Conservation (phyloP, 768 basidiomycete species). For the Amanita rubescens region DNA sequence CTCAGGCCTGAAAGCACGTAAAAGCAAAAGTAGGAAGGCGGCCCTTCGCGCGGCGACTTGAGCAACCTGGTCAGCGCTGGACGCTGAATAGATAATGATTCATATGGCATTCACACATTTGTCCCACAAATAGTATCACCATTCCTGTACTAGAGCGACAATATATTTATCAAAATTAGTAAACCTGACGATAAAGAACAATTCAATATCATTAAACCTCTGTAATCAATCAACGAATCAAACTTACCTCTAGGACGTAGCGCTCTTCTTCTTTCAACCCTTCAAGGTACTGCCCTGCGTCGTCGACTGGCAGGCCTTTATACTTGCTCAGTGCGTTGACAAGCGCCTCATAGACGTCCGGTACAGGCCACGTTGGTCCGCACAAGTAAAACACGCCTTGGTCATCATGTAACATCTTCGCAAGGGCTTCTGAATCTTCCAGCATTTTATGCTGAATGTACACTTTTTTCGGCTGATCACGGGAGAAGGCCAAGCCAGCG, state of each 20-base stretch:
- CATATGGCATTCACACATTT: neutral
- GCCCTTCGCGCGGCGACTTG: conserved; percentile 23
- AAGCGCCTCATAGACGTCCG: conserved; percentile 92
- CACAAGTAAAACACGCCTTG: conserved; percentile 91
- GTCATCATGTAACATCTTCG: conserved; percentile 64
- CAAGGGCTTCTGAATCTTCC: conserved; percentile 75
- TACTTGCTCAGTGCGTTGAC: conserved; percentile 73
- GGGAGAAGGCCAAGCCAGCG: conserved; percentile 93
- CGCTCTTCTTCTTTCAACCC: conserved; percentile 93
- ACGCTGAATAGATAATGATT: neutral
- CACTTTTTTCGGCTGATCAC: conserved; percentile 87
- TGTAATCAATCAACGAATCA: neutral
- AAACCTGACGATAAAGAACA: neutral
- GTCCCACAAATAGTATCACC: neutral
- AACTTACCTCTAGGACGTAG: conserved; percentile 86
- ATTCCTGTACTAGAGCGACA: neutral
- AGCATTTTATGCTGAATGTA: conserved; percentile 99
- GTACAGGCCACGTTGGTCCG: conserved; percentile 99
- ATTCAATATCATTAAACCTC: neutral
- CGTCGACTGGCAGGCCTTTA: conserved; percentile 51
- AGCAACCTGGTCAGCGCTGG: neutral
- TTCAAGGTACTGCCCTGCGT: conserved; percentile 81
- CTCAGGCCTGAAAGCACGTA: conserved; percentile 29
- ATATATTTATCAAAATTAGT: neutral
- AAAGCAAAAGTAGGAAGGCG: conserved; percentile 35